These are phyloP conservation scores for Aspergillus conjunctus DNA, from an alignment of 495 filamentous ascomycete species.

Conservation along the genomic window DNA sequence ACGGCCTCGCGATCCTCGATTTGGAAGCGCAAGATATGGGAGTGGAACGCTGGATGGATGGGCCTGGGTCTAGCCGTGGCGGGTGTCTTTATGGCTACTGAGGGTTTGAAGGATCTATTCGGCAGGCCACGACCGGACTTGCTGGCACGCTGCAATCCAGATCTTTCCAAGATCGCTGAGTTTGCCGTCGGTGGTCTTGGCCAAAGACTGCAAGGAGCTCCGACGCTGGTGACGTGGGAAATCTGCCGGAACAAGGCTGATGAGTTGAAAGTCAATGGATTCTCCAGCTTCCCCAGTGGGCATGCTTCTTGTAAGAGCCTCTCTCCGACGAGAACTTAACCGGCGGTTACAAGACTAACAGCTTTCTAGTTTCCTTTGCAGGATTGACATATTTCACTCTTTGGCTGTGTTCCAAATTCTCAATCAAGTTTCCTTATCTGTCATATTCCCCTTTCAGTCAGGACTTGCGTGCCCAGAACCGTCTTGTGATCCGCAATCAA, in stretches of 20 bases:
- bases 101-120: conserved; percentile 64
- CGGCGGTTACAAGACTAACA: conserved; percentile 4
- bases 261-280: conserved; percentile 56
- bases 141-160: conserved; percentile 61
- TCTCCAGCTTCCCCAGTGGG: conserved; percentile 67
- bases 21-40: conserved; percentile 59
- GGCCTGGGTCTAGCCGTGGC: conserved; percentile 61
- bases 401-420: conserved; percentile 65
- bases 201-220: conserved; percentile 40
- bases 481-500: conserved; percentile 42
- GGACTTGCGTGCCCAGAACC: conserved; percentile 28
- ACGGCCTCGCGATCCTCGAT: conserved; percentile 35
- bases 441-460: conserved; percentile 38
- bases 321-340: neutral
- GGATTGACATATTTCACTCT: conserved; percentile 65
- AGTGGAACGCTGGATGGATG: conserved; percentile 66
- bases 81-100: conserved; percentile 57
- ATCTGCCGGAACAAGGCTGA: conserved; percentile 54
- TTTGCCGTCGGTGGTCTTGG: conserved; percentile 56
- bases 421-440: conserved; percentile 63
- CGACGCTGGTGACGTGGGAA: conserved; percentile 51
- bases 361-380: conserved; percentile 57
- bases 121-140: conserved; percentile 69
- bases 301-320: conserved; percentile 63
- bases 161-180: conserved; percentile 44